A percentile compares a stretch with the other conserved stretches of the same genome.
Conservation (phyloP, 208 protist genomes). For the Zelonia costaricensis region DNA sequence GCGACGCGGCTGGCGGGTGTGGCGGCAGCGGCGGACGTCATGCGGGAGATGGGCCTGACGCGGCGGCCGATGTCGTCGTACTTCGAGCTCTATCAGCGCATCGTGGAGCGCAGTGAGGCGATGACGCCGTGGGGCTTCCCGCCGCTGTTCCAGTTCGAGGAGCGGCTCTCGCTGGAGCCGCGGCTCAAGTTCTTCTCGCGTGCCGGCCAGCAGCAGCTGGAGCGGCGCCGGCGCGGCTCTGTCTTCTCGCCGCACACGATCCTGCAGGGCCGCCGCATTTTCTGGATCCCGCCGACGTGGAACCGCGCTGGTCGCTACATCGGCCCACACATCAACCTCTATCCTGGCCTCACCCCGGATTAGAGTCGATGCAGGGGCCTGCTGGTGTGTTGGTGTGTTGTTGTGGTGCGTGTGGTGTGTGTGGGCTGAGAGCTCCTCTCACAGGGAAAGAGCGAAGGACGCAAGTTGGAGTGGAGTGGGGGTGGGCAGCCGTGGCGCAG, state of each 20-base stretch:
- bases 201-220: constrained; percentile 75
- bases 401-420: neutral
- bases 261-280: constrained; percentile 75
- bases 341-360: constrained; percentile 87
- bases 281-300: constrained; percentile 92
- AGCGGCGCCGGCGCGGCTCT: constrained; percentile 62
- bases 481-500: no score
- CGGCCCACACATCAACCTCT: constrained; percentile 83
- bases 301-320: constrained; percentile 78
- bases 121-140: constrained; percentile 93
- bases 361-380: constrained; percentile 30
- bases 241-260: constrained; percentile 81
- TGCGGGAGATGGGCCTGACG: constrained; percentile 86
- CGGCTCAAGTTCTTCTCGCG: constrained; percentile 88
- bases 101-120: constrained; percentile 88
- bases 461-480: no score
- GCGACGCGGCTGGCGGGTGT: constrained; percentile 87
- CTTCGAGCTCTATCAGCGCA: constrained; percentile 93
- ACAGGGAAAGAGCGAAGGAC: neutral
- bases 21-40: constrained; percentile 83
- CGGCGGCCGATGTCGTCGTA: constrained; percentile 88
- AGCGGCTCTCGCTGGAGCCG: constrained; percentile 84
- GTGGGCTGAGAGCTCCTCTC: no score
- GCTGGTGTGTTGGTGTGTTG: neutral
- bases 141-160: constrained; percentile 92